These are phyloP conservation scores for Diaporthe helianthi DNA, from an alignment of 2,329 filamentous ascomycete genomes.

Conservation along the genomic window DNA sequence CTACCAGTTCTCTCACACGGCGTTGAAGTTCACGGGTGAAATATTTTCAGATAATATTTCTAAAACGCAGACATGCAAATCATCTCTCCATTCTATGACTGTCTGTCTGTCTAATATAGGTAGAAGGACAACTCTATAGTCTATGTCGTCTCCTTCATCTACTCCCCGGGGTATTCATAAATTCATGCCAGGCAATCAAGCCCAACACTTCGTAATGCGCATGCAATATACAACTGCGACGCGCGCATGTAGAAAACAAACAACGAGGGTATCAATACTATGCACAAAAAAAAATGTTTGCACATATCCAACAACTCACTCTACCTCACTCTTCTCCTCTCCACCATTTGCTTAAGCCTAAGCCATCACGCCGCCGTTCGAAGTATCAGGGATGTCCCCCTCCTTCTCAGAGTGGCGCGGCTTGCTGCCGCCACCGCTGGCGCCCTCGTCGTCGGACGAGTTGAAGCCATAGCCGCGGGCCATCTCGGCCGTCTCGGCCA, in stretches of 20 bases:
- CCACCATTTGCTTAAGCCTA: background rate
- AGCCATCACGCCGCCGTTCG: conserved; percentile 32
- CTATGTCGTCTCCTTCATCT: background rate
- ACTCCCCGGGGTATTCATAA: conserved; percentile 28
- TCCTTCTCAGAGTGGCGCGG: conserved; percentile 28
- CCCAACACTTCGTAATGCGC: conserved; percentile 19
- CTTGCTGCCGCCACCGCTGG: conserved; percentile 8
- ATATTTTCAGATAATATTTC: background rate
- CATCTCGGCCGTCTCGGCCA: conserved; percentile 30
- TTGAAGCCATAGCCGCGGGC: conserved; percentile 33
- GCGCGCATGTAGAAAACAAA: conserved; percentile 14
- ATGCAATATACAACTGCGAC: conserved; percentile 5
- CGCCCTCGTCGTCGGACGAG: conserved; percentile 32
- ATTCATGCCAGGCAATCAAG: conserved; percentile 27
- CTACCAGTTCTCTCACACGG: no score
- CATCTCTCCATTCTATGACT: conserved; percentile 18
- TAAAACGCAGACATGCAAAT: background rate
- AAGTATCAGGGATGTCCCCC: conserved; percentile 9
- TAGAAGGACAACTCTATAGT: background rate
- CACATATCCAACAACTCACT: background rate
- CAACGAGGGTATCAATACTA: conserved; percentile 29
- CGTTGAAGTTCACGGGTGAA: background rate
- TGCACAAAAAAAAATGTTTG: background rate
- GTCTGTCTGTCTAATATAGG: background rate
- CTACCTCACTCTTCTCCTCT: background rate